Evolutionary conservation across 2,329 filamentous ascomycete species (phyloP), one percentile per base, ranked within the genome.

Genomic region (Fusarium keratoplasticum): DNA sequence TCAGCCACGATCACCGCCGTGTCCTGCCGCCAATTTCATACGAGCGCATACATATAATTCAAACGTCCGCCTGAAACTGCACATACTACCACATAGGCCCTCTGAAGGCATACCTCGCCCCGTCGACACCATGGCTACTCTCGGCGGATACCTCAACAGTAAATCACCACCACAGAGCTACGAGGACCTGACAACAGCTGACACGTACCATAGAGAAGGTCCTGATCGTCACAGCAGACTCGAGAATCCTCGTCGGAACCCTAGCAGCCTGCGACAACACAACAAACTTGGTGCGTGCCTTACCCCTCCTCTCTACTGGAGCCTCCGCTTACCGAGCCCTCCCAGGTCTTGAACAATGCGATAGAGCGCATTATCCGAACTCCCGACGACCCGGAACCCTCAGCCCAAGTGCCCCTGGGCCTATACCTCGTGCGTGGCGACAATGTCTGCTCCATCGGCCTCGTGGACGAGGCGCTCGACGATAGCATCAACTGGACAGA

Each of bases 381-480:
- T 2, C 89, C 90, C 50, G 95, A 98, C 80, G 95, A 98, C 80
- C 89, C 91, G 44, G 94, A 97, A 77, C 90, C 92, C 1, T 97
- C 93, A 50, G 90, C 92, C 67, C 91, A 96, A 80, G 92, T 96
- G 20, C 91, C 93, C 6, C 90, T 98, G 71, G 96, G 96, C 2
- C 85, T 98, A 7, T 98, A 98, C 82, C 89, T 99, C 67, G 94
- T 99, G 66, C 90, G 96, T 69, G 96, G 96, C 61, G 96, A 99
- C 82, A 98, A 97, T 80, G 96, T 99, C 57, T 95, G 95, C 71
- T 88, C 97, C 18, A 94, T 96, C 67, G 96, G 96, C 3, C 86
- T 97, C 66, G 92, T 99, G 35, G 95, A 99, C 82, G 95, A 98
- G 83, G 89, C 93, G 77, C 86, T 98, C 68, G 96, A 99, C 84